A percentile compares a stretch with the other conserved stretches of the same genome.
These are phyloP conservation scores for Hirsutella minnesotensis DNA, from an alignment of 2,329 filamentous ascomycete species.

Conservation along the genomic window DNA sequence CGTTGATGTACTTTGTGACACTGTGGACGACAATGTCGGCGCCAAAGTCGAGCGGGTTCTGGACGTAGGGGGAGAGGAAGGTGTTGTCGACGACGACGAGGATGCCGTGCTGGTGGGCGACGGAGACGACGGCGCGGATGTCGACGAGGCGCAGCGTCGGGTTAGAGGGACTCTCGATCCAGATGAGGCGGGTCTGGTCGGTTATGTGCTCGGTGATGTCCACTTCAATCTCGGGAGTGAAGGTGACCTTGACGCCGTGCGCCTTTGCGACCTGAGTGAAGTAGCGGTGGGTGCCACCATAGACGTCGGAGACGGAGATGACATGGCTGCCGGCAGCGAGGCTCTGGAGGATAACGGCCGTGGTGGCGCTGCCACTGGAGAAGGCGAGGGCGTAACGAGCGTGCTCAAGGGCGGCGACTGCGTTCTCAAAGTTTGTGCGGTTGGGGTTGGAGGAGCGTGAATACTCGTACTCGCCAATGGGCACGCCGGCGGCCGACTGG, in stretches of 20 bases:
- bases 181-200: conserved; percentile 82
- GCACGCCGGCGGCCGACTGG: conserved; percentile 79
- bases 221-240: conserved; percentile 83
- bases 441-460: conserved; percentile 90
- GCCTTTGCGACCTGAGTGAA: conserved; percentile 96
- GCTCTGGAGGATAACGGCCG: conserved; percentile 84
- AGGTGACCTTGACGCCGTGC: conserved; percentile 88
- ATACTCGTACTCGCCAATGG: conserved; percentile 86
- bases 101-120: conserved; percentile 80
- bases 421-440: conserved; percentile 84
- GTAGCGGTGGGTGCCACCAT: conserved; percentile 95
- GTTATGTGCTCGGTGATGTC: conserved; percentile 79
- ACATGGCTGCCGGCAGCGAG: conserved; percentile 86
- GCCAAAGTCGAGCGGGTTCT: conserved; percentile 90
- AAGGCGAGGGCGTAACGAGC: conserved; percentile 90
- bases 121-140: conserved; percentile 71
- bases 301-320: conserved; percentile 93
- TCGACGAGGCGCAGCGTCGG: conserved; percentile 89
- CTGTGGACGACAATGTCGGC: conserved; percentile 95
- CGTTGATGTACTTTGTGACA: conserved; percentile 99
- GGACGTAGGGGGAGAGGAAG: conserved; percentile 90
- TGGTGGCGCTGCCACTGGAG: conserved; percentile 86
- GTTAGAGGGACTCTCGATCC: conserved; percentile 92
- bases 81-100: conserved; percentile 99
- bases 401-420: conserved; percentile 84